Conservation (phyloP, 2,329 filamentous ascomycete species). For the Colletotrichum lupini region DNA sequence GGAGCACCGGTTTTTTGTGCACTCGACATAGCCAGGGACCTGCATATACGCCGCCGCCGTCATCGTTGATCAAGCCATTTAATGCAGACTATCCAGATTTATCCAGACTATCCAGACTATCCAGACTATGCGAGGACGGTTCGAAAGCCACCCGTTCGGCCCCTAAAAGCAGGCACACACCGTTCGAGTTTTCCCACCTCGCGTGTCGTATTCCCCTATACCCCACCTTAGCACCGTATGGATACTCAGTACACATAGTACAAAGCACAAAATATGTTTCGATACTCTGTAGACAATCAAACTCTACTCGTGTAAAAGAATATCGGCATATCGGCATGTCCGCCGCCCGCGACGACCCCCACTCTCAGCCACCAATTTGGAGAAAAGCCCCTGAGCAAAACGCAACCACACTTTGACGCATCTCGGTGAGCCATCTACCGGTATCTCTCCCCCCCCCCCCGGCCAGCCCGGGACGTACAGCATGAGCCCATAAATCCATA, state of each 20-base stretch:
- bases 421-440: background rate
- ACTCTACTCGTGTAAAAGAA: background rate
- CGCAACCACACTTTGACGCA: background rate
- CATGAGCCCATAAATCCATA: constrained; percentile 21
- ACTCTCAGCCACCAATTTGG: constrained; percentile 6
- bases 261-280: background rate
- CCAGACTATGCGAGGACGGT: background rate
- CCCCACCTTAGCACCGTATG: background rate
- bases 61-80: background rate
- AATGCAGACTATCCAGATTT: background rate
- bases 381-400: background rate
- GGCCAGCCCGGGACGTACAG: constrained; percentile 13
- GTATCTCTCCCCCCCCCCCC: background rate
- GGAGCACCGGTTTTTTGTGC: constrained; percentile 9
- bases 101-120: background rate
- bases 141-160: background rate
- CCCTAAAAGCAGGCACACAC: constrained; percentile 1
- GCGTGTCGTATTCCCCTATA: background rate
- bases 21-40: constrained; percentile 6
- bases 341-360: constrained; percentile 2
- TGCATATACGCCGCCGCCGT: background rate
- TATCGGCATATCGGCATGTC: constrained; percentile 26
- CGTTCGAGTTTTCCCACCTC: background rate
- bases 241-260: too few species aligned
- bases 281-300: background rate